Percentiles rank a stretch among this genome's conserved stretches.
Evolutionary conservation across 164 flowering plant genomes (phyloP).

Genomic region (Sextonia rubra): DNA sequence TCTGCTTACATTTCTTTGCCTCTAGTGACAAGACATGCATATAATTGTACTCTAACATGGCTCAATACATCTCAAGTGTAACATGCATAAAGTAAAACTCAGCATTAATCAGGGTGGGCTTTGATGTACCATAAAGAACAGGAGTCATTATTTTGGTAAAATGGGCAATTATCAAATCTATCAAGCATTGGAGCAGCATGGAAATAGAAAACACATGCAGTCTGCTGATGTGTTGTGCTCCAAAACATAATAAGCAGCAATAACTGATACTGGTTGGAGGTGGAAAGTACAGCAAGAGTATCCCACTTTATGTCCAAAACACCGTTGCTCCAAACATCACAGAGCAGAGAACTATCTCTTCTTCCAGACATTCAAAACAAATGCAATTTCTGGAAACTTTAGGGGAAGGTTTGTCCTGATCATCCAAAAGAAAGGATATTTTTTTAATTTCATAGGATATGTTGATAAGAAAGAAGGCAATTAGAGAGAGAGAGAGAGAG

Average conservation of each 20-base stretch:
- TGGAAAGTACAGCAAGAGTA: background rate
- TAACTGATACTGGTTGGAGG: background rate
- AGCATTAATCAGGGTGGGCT: too few species aligned
- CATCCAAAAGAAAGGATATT: background rate
- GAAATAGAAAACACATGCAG: background rate
- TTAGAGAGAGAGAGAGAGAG: too few species aligned
- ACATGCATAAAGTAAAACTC: too few species aligned
- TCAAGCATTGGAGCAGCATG: background rate
- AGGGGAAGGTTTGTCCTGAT: background rate
- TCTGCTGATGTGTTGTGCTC: too few species aligned
- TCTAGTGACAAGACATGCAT: too few species aligned
- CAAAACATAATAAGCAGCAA: background rate
- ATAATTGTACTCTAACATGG: too few species aligned
- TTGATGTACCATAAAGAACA: too few species aligned
- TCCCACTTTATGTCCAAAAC: background rate
- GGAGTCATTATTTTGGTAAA: background rate
- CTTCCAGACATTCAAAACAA: background rate
- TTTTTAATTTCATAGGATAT: too few species aligned
- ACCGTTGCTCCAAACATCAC: background rate
- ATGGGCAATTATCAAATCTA: background rate
- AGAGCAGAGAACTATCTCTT: background rate
- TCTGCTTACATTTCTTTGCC: too few species aligned
- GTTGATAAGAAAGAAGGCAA: too few species aligned
- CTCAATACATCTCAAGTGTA: too few species aligned
- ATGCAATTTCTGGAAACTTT: background rate